These are phyloP conservation scores for Fusarium solani-melongenae DNA, from an alignment of 2,329 filamentous ascomycete genomes.

Conservation along the genomic window DNA sequence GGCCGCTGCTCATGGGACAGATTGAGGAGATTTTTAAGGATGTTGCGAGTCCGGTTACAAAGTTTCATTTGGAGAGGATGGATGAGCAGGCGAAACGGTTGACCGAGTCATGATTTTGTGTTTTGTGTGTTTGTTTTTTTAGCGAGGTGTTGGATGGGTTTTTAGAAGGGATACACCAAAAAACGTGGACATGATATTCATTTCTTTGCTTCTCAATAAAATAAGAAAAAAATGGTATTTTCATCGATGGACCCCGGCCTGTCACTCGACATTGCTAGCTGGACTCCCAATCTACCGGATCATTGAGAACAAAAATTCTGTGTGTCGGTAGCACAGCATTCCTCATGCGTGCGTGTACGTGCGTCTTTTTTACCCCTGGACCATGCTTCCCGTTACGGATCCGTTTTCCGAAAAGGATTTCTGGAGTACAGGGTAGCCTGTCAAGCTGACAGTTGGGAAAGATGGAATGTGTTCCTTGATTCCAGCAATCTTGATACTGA, in stretches of 20 bases:
- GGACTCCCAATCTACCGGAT: neutral
- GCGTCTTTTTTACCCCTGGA: neutral
- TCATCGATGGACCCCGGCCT: neutral
- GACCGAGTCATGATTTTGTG: neutral
- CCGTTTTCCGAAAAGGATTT: neutral
- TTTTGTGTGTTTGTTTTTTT: neutral
- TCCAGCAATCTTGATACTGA: neutral
- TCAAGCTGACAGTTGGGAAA: neutral
- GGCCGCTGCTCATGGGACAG: slow-evolving; percentile 22
- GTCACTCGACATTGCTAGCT: neutral
- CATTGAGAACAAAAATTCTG: neutral
- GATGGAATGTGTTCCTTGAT: neutral
- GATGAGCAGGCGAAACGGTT: slow-evolving; percentile 13
- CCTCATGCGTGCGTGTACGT: neutral
- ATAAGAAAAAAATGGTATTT: neutral
- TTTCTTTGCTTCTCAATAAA: neutral
- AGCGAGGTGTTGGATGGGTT: neutral
- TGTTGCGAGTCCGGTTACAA: slow-evolving; percentile 17
- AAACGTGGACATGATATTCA: neutral
- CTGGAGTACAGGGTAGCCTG: neutral
- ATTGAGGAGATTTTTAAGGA: slow-evolving; percentile 36
- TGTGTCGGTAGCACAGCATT: neutral
- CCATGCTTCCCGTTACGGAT: neutral
- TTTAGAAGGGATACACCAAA: neutral
- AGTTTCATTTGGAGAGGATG: slow-evolving; percentile 11